Base-by-base conservation (phyloP, 2,329 filamentous ascomycete genomes). In the Penicillium sp. region DNA sequence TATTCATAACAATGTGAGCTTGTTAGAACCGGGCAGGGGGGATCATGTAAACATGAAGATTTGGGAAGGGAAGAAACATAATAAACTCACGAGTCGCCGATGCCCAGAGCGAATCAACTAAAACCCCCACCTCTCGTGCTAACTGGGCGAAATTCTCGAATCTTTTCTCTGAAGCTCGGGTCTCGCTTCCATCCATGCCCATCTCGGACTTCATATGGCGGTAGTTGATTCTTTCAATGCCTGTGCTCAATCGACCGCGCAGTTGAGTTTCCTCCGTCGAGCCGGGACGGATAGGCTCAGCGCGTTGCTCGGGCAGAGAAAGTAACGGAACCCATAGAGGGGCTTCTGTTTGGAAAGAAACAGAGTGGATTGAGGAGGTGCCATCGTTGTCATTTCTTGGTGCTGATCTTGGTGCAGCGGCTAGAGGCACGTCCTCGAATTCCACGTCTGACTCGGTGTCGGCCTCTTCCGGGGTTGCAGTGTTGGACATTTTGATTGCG, bases 61-160 rank as follows among this genome's bases (percentile, higher is more conserved):
- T 14, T 19, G 35, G 3, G n/a, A 19, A n/a, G 35, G 4, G 19
- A 19, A 19, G 35, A 10, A 14, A 44, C 48, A 43, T 23, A 4
- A 16, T 23, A 4, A 16, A 81, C 90, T 72, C 80, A 92, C 92
- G 92, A 23, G 93, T 96, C 10, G 90, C 91, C 29, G 88, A 91
- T 23, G 91, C 83, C 93, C 93, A 98, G 5, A 96, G 76, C 8
- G 96, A 83, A 72, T 96, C 89, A 16, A 96, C 77, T 13, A 96
- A 72, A 6, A 82, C 81, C 55, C 93, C 89, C 1, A 96, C 74
- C 68, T 96, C 92, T 55, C 79, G 84, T 53, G 86, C 91, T 4
- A 92, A 83, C 68, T 93, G 88, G 50, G 78, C 80, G 71, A 93
- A 90, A 51, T 76, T 84, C 53, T 79, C 77, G 62, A 88, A 89